Conservation (phyloP, 2,329 filamentous ascomycete species). For the Penicillium sp. region DNA sequence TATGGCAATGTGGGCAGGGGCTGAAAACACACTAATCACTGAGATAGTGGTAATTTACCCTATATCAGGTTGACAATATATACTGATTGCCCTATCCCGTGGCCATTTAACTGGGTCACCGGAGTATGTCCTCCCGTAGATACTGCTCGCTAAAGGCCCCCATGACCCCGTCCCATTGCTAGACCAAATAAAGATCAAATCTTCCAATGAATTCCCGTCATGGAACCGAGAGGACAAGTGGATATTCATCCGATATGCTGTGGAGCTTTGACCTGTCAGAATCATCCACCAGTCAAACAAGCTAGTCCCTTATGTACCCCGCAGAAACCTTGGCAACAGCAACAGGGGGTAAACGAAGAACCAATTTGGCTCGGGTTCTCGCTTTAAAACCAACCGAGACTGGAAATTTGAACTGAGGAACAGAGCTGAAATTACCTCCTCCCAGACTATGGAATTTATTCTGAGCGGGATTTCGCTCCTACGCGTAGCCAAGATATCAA, state of each 20-base stretch:
- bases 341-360: no score
- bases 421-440: not conserved
- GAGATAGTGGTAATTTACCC: no score
- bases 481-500: not conserved
- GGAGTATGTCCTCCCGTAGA: not conserved
- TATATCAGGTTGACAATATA: no score
- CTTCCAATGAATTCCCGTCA: not conserved
- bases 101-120: no score
- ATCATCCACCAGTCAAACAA: conserved; percentile 6
- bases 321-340: not conserved
- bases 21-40: no score
- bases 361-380: not conserved
- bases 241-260: not conserved
- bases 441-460: no score
- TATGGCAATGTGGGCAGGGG: no score
- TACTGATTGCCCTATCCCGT: no score
- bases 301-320: not conserved
- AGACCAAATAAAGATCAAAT: not conserved
- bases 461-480: no score
- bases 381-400: not conserved
- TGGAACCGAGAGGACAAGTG: not conserved
- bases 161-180: not conserved
- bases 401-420: not conserved
- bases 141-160: no score
- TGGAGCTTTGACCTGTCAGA: not conserved